phyloP scores from a whole-genome alignment of 495 filamentous ascomycete species.

The Xylaria flabelliformis region DNA sequence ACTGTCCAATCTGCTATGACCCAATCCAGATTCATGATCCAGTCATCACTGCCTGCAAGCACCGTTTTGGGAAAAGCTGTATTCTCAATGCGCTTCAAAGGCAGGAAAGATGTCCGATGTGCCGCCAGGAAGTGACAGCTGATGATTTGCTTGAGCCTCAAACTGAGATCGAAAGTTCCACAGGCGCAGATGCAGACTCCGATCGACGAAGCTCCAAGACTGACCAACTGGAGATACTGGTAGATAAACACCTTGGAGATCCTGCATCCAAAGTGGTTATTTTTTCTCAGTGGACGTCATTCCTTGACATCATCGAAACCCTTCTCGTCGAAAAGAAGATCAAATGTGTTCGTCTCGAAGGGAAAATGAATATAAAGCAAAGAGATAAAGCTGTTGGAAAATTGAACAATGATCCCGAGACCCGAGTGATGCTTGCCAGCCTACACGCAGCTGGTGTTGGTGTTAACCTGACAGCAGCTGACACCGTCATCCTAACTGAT shows the following conservation, averaged over 20 bases:
- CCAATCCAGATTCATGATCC: conserved; percentile 71
- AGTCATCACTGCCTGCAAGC: conserved; percentile 88
- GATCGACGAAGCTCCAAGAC: conserved; percentile 81
- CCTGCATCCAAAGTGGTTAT: conserved; percentile 80
- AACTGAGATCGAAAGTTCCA: conserved; percentile 53
- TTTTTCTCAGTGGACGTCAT: conserved; percentile 94
- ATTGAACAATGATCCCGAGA: conserved; percentile 71
- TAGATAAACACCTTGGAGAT: conserved; percentile 72
- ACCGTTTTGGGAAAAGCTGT: conserved; percentile 77
- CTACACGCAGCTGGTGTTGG: conserved; percentile 86
- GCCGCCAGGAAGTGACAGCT: conserved; percentile 73
- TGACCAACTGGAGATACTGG: conserved; percentile 78
- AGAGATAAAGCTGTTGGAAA: conserved; percentile 74
- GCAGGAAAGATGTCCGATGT: conserved; percentile 88
- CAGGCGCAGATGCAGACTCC: conserved; percentile 59
- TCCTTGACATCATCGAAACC: conserved; percentile 77
- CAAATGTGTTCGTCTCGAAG: conserved; percentile 80
- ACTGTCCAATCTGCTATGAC: conserved; percentile 86
- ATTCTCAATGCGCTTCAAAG: conserved; percentile 79
- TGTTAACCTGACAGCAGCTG: conserved; percentile 86
- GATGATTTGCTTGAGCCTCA: conserved; percentile 68
- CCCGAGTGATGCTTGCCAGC: conserved; percentile 81
- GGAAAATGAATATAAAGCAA: conserved; percentile 70
- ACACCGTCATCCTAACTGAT: conserved; percentile 84
- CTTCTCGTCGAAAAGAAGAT: conserved; percentile 68